These are phyloP conservation scores for Eutrema salsugineum DNA, from an alignment of 441 rosid genomes.

Conservation along the genomic window DNA sequence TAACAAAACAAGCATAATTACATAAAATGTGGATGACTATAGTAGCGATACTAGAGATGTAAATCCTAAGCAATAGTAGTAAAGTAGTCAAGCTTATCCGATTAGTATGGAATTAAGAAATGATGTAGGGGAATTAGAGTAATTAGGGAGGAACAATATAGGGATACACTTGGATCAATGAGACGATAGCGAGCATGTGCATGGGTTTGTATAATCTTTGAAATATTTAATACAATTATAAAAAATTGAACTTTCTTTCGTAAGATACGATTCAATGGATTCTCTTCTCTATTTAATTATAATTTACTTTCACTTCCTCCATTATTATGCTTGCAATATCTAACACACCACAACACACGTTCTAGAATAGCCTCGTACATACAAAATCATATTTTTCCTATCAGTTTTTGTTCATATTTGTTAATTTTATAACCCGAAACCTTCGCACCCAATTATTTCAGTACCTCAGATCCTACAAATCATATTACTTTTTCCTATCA, in stretches of 20 bases:
- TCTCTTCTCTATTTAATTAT: conserved; percentile 3
- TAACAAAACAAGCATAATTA: background rate
- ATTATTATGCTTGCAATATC: conserved; percentile 29
- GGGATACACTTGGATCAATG: conserved; percentile 35
- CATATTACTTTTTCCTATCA: conserved; percentile 1
- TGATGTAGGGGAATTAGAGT: conserved; percentile 22
- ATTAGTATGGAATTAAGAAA: background rate
- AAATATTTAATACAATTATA: background rate
- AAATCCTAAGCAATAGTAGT: conserved; percentile 2
- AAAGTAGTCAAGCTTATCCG: conserved; percentile 31
- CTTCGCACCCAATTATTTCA: conserved; percentile 11
- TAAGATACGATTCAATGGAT: conserved; percentile 28
- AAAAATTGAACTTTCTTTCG: conserved; percentile 1
- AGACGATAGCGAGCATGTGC: conserved; percentile 30
- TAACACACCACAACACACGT: conserved; percentile 31
- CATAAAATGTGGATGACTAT: conserved; percentile 10
- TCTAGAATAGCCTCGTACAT: conserved; percentile 31
- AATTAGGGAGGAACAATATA: conserved; percentile 11
- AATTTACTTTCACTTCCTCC: conserved; percentile 1
- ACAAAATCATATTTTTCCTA: conserved; percentile 20
- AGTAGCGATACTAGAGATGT: conserved; percentile 21
- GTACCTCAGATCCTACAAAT: background rate
- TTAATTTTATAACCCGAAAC: background rate
- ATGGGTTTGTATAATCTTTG: conserved; percentile 13
- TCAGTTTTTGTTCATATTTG: conserved; percentile 20